These are phyloP conservation scores for Thraustotheca clavata DNA, from an alignment of 352 stramenopile genomes.

Conservation along the genomic window DNA sequence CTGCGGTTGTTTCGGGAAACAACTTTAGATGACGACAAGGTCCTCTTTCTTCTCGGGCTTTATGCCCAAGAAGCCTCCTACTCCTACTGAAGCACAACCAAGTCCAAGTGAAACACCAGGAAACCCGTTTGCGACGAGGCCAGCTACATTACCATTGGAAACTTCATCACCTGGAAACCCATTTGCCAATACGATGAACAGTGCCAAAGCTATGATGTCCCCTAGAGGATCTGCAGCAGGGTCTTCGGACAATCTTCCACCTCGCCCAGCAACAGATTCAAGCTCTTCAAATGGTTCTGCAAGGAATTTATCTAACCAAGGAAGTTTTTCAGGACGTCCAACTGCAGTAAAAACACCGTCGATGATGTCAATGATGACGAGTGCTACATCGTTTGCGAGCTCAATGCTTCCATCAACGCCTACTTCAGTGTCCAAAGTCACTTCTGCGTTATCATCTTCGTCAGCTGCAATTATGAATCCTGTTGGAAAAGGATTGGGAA, in stretches of 20 bases:
- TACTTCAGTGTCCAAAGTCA: constrained; percentile 16
- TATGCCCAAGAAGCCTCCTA: constrained; percentile 16
- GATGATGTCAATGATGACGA: constrained; percentile 15
- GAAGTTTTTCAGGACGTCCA: constrained; percentile 5
- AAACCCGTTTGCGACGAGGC: background rate
- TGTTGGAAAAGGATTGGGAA: constrained; percentile 9
- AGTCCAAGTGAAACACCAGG: background rate
- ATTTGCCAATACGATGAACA: constrained; percentile 5
- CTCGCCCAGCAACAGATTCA: background rate
- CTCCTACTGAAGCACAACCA: background rate
- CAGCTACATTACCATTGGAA: background rate
- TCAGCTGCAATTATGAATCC: constrained; percentile 11
- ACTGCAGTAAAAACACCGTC: background rate
- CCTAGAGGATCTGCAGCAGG: background rate
- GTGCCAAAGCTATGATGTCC: background rate
- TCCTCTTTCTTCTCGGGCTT: constrained; percentile 20
- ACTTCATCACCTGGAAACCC: background rate
- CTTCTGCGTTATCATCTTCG: constrained; percentile 1
- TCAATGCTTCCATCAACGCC: constrained; percentile 16
- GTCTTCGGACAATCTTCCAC: background rate
- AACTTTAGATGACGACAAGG: background rate
- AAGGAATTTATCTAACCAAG: background rate
- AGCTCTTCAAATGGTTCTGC: constrained; percentile 1
- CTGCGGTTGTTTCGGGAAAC: background rate
- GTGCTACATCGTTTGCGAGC: constrained; percentile 5